Percentiles rank a stretch among this genome's conserved stretches.
phyloP scores from a whole-genome alignment of 202 grass and related monocot genomes.

The Musa balbisiana region DNA sequence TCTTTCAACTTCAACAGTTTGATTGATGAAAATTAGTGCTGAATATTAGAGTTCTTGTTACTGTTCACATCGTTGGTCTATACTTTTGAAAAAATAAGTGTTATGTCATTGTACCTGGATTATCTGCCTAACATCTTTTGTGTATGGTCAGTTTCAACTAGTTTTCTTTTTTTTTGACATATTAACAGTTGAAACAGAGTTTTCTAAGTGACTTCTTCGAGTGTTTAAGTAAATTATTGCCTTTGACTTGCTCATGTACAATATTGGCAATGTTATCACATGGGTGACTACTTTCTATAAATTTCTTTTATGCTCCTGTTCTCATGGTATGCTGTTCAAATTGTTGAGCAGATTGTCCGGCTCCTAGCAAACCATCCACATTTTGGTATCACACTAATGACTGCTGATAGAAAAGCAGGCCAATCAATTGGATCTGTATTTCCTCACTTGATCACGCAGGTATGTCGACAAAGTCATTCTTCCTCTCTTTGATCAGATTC shows the following conservation, averaged over 20 bases:
- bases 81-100: neutral
- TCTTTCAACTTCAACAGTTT: neutral
- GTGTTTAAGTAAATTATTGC: neutral
- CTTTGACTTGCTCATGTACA: neutral
- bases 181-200: neutral
- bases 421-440: constrained; percentile 79
- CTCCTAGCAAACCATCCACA: constrained; percentile 80
- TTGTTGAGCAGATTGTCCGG: constrained; percentile 56
- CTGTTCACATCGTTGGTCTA: neutral
- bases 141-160: neutral
- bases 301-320: neutral
- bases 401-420: constrained; percentile 94
- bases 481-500: neutral
- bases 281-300: neutral
- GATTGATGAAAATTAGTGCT: neutral
- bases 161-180: neutral
- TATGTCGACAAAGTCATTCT: constrained; percentile 30
- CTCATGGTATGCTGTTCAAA: neutral
- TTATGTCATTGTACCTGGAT: neutral
- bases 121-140: neutral
- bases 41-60: neutral
- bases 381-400: constrained; percentile 69
- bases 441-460: constrained; percentile 78
- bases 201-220: neutral
- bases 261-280: neutral